Evolutionary conservation across 305 asterid species (phyloP).

Genomic region (Fraxinus angustifolia): DNA sequence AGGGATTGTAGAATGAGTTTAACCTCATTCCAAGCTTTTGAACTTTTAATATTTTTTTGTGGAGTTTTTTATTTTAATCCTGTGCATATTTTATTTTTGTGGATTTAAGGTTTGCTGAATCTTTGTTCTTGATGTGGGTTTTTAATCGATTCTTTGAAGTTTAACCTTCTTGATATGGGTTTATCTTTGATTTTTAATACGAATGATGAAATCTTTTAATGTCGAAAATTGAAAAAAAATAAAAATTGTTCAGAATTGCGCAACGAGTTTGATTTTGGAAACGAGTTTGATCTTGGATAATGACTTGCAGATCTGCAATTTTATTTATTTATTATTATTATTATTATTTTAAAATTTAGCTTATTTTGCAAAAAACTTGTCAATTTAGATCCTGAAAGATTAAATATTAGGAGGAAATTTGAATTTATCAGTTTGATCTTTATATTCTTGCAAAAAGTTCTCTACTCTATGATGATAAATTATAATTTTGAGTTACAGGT

Average conservation of each 20-base stretch:
- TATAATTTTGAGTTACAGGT: constrained; percentile 29
- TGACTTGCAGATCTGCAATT: neutral
- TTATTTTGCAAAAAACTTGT: neutral
- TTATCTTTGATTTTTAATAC: neutral
- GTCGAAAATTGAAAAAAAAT: neutral
- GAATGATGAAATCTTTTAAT: neutral
- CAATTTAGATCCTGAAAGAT: neutral
- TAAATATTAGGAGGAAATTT: neutral
- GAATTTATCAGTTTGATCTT: neutral
- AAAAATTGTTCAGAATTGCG: neutral
- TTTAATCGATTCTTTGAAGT: neutral
- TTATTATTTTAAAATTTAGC: neutral
- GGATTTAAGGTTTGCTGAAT: neutral
- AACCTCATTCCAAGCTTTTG: neutral
- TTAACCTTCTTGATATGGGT: neutral
- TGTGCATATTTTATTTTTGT: neutral
- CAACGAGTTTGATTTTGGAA: neutral
- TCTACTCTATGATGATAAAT: neutral
- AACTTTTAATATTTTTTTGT: neutral
- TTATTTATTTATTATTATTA: neutral
- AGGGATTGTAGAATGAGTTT: neutral
- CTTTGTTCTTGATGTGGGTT: neutral
- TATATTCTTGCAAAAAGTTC: neutral
- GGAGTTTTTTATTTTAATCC: neutral
- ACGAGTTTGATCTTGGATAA: neutral